Base-by-base conservation (phyloP, 257 asterid species). In the Rauvolfia tetraphylla region DNA sequence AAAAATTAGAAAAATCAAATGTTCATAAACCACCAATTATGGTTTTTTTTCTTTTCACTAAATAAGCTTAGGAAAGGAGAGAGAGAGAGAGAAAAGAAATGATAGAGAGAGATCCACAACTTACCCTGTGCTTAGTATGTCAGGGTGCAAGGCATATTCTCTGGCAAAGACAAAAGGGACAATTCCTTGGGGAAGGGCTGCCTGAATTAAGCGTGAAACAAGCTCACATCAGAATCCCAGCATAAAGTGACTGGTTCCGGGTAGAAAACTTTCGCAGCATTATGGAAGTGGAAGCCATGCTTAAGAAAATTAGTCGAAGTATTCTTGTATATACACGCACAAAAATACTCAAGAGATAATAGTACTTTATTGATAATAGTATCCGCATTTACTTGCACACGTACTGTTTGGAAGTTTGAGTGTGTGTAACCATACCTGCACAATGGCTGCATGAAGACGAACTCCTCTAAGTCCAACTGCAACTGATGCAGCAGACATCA, bases 151-250 rank as follows among this genome's bases (percentile, higher is more conserved):
- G 0, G 88, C 89, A 71, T 89, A 91, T 58, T 91, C 95, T 74
- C n/a, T n/a, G n/a, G n/a, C n/a, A n/a, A n/a, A n/a, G n/a, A n/a
- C n/a, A n/a, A n/a, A n/a, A n/a, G n/a, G 88, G 25, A 87, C 86
- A 18, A 91, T 84, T 53, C 92, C 85, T 75, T 89, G 97, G 1
- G 95, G 95, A 48, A 91, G 87, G 79, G 93, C 95, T 29, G 95
- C 93, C 97, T 90, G 76, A 25, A 84, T 31, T 76, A 76, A 63
- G 79, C 76, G 71, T 48, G 75, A 54, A 27, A 66, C 33, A 66
- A 56, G 39, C 15, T 49, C 54, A 1, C 54, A 49, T 49, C 22
- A 65, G 3, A 5, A 20, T 36, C 0, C 70, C n/a, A n/a, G n/a
- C n/a, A n/a, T n/a, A n/a, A n/a, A n/a, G n/a, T n/a, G n/a, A n/a